Evolutionary conservation across 1,139 yeast genomes (phyloP).

Genomic region (Lodderomyces orthopsilosis): DNA sequence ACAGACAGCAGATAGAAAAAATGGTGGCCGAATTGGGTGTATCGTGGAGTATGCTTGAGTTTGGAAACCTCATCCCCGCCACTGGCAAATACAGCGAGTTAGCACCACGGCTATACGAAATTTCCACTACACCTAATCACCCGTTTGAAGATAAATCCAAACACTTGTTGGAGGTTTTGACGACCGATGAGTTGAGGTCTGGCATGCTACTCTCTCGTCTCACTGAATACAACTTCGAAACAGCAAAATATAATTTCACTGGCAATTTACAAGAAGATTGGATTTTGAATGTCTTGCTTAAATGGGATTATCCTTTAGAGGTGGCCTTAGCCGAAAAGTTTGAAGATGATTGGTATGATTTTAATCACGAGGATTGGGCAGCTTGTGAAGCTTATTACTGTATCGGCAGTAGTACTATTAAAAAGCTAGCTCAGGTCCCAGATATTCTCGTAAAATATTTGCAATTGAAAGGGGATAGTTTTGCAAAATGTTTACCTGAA

Average conservation of each 20-base stretch:
- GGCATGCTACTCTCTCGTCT: neutral
- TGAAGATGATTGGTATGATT: neutral
- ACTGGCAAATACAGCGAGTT: constrained; percentile 3
- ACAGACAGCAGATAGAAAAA: neutral
- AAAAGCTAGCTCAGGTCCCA: neutral
- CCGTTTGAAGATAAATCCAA: neutral
- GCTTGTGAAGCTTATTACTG: neutral
- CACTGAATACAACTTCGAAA: neutral
- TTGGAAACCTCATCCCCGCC: constrained; percentile 4
- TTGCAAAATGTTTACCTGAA: neutral
- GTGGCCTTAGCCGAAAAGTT: neutral
- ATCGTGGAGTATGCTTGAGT: constrained; percentile 1
- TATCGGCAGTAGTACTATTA: neutral
- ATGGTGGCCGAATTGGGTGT: neutral
- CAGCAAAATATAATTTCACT: neutral
- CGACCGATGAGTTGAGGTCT: constrained; percentile 4
- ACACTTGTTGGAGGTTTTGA: constrained; percentile 2
- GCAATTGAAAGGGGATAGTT: neutral
- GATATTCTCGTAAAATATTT: neutral
- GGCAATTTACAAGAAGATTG: constrained; percentile 1
- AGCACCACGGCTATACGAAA: constrained; percentile 8
- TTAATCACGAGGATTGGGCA: neutral
- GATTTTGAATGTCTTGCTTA: neutral
- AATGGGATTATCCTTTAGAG: neutral
- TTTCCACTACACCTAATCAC: constrained; percentile 2